Evolutionary conservation across 208 protist species (phyloP).

Genomic region (Trichomonas tenax): DNA sequence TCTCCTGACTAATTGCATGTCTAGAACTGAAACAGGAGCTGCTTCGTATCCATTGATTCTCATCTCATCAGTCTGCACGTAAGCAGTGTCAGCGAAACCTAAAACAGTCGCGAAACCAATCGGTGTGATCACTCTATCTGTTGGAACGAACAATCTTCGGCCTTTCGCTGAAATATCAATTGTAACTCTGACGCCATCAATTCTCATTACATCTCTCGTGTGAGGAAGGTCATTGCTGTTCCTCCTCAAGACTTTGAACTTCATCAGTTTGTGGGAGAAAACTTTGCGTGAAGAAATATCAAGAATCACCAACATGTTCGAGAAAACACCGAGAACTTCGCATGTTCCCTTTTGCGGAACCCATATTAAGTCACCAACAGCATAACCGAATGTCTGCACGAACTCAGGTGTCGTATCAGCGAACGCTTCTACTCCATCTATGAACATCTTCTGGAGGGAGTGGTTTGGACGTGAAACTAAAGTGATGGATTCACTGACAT

Average conservation of each 20-base stretch:
- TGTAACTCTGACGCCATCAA: background rate
- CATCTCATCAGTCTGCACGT: background rate
- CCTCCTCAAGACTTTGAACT: background rate
- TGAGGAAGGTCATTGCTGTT: background rate
- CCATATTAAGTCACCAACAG: background rate
- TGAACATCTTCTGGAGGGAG: background rate
- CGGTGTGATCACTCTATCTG: background rate
- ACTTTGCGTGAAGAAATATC: background rate
- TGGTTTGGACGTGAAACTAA: background rate
- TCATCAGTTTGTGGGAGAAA: background rate
- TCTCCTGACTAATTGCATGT: background rate
- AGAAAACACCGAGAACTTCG: background rate
- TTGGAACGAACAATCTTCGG: background rate
- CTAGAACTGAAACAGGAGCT: background rate
- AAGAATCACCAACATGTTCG: background rate
- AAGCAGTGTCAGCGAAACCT: background rate
- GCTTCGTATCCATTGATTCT: background rate
- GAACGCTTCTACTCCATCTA: background rate
- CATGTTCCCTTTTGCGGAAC: background rate
- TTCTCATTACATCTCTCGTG: background rate
- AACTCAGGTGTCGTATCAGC: background rate
- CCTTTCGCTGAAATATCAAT: background rate
- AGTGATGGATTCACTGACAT: background rate
- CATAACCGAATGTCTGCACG: background rate
- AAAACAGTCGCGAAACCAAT: background rate